These are phyloP conservation scores for Pseudogymnoascus sp. DNA, from an alignment of 2,329 filamentous ascomycete genomes.

Conservation along the genomic window DNA sequence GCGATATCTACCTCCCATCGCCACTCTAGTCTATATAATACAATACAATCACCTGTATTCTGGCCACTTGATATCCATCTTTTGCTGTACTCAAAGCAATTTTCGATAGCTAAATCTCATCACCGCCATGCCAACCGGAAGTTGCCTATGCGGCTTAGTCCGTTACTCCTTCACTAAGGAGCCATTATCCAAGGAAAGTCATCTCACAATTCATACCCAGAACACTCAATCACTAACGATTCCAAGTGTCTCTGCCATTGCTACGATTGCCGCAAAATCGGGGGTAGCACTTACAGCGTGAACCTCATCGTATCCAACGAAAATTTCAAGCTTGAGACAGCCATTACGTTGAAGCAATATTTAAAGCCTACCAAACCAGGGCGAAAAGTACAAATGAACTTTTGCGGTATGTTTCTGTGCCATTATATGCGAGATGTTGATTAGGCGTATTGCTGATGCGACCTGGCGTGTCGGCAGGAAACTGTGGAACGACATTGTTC, in stretches of 20 bases:
- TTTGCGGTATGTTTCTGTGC: neutral
- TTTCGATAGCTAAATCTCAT: neutral
- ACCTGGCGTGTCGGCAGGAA: neutral
- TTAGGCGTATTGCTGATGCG: neutral
- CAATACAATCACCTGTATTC: neutral
- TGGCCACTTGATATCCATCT: neutral
- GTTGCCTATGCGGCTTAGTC: neutral
- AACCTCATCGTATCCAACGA: constrained; percentile 29
- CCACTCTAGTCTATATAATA: neutral
- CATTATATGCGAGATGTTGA: neutral
- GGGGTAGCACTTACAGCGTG: constrained; percentile 43
- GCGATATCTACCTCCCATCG: neutral
- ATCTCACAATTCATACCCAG: neutral
- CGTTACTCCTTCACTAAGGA: neutral
- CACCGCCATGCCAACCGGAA: neutral
- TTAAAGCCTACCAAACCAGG: neutral
- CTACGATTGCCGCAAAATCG: constrained; percentile 48
- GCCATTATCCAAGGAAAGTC: neutral
- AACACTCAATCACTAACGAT: neutral
- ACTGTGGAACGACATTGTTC: constrained; percentile 46
- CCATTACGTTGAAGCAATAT: constrained; percentile 11
- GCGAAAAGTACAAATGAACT: neutral
- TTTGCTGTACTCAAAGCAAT: neutral
- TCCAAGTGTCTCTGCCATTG: constrained; percentile 50
- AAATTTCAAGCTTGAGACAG: constrained; percentile 24